Percentiles rank a stretch among this genome's conserved stretches.
These are phyloP conservation scores for Umbelopsis isabellina DNA, from an alignment of 192 early-diverging fungal genomes.

Conservation along the genomic window DNA sequence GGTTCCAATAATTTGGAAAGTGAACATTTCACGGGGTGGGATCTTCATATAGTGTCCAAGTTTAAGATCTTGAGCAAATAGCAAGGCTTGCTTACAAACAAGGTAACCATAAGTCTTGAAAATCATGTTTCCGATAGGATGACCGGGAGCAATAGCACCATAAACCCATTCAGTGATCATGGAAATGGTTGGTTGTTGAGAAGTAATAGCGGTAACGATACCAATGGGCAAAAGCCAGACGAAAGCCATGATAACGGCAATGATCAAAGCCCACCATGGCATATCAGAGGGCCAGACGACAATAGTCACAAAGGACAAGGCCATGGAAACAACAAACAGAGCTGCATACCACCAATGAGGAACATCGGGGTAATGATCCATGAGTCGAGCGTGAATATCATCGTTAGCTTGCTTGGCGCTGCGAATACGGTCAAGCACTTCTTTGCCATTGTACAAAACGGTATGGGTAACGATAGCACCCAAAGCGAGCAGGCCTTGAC, in stretches of 20 bases:
- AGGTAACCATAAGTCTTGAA: conserved; percentile 74
- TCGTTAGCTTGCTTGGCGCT: conserved; percentile 59
- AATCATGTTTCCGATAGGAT: conserved; percentile 63
- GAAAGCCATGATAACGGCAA: conserved; percentile 53
- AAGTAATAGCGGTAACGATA: conserved; percentile 64
- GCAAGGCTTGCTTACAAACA: conserved; percentile 61
- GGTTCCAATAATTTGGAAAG: conserved; percentile 76
- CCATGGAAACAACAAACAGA: conserved; percentile 57
- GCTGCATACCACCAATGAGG: conserved; percentile 79
- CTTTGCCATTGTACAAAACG: conserved; percentile 66
- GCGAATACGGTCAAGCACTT: conserved; percentile 64
- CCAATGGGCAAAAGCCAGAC: conserved; percentile 66
- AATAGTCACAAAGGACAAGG: conserved; percentile 52
- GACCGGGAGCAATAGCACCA: conserved; percentile 66
- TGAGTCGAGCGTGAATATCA: conserved; percentile 77
- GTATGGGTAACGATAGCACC: conserved; percentile 70
- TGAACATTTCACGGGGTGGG: conserved; percentile 80
- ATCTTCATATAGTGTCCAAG: conserved; percentile 85
- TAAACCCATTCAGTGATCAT: conserved; percentile 73
- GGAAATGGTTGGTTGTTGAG: conserved; percentile 58
- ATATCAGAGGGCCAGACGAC: conserved; percentile 53
- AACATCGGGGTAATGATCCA: conserved; percentile 75
- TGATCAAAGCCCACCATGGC: conserved; percentile 64
- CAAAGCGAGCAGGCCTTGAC: conserved; percentile 66
- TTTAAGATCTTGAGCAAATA: conserved; percentile 70